Percentiles rank a stretch among this genome's conserved stretches.
Conservation (phyloP, 148 eudicot genomes). For the Vaccinium darrowii region DNA sequence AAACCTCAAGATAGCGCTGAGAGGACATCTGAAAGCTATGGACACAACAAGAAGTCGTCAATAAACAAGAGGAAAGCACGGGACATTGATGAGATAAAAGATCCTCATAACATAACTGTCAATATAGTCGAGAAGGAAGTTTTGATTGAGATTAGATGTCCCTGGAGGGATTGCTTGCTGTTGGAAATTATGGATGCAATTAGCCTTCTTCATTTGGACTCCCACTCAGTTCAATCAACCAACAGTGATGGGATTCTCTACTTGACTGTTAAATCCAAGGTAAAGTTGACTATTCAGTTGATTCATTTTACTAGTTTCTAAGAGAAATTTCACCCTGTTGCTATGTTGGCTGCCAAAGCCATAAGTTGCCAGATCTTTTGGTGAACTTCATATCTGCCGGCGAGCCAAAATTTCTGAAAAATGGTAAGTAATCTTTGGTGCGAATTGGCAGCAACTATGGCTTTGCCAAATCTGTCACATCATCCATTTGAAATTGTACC, state of each 20-base stretch:
- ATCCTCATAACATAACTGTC: conserved; percentile 33
- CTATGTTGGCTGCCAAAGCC: not conserved
- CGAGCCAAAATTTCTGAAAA: not conserved
- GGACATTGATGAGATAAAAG: conserved; percentile 24
- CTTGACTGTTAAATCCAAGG: conserved; percentile 57
- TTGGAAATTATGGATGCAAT: conserved; percentile 51
- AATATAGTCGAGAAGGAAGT: conserved; percentile 42
- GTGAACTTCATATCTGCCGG: not conserved
- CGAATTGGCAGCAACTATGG: not conserved
- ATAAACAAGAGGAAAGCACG: conserved; percentile 44
- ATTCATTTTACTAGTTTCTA: not conserved
- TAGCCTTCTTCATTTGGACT: conserved; percentile 48
- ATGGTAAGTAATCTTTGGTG: not conserved
- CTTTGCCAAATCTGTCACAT: not conserved
- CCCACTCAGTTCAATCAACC: conserved; percentile 57
- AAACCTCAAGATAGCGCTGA: conserved; percentile 41
- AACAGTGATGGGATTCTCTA: conserved; percentile 51
- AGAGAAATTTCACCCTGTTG: not conserved
- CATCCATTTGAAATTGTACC: not conserved
- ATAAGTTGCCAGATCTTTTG: not conserved
- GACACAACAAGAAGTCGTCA: conserved; percentile 18
- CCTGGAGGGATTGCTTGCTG: conserved; percentile 56
- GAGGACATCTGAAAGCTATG: conserved; percentile 51
- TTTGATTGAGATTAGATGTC: conserved; percentile 48
- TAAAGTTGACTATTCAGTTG: conserved; percentile 6